Evolutionary conservation across 2,329 filamentous ascomycete genomes (phyloP).

Genomic region (Dactylellina parvicollis): DNA sequence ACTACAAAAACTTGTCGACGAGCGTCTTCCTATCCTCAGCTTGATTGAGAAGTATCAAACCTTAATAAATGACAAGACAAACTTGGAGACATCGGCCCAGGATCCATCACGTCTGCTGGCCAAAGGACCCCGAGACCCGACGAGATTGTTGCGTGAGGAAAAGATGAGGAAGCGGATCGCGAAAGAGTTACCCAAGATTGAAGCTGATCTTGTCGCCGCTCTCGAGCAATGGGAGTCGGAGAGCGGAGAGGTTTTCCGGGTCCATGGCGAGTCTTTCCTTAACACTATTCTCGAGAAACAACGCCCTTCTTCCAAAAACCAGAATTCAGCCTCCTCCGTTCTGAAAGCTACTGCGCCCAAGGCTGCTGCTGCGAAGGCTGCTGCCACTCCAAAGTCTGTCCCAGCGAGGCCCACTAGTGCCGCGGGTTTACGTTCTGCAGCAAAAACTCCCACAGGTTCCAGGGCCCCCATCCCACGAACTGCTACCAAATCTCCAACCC

Average conservation of each 20-base stretch:
- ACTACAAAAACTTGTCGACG: constrained; percentile 82
- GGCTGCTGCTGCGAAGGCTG: constrained; percentile 22
- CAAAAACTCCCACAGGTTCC: constrained; percentile 26
- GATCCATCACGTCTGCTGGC: constrained; percentile 93
- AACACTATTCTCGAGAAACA: constrained; percentile 64
- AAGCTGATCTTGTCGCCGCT: constrained; percentile 81
- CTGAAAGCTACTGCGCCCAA: constrained; percentile 39
- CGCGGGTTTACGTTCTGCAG: constrained; percentile 37
- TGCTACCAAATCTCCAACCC: constrained; percentile 51
- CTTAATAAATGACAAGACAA: constrained; percentile 84
- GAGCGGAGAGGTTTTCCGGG: constrained; percentile 89
- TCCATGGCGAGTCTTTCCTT: constrained; percentile 90
- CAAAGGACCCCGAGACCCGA: constrained; percentile 91
- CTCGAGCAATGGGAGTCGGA: constrained; percentile 92
- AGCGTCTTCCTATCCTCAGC: constrained; percentile 83
- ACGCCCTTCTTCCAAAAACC: constrained; percentile 38
- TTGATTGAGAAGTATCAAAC: constrained; percentile 84
- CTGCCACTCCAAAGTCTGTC: constrained; percentile 32
- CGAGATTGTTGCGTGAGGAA: constrained; percentile 91
- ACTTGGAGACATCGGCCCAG: constrained; percentile 88
- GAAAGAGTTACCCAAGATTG: constrained; percentile 93
- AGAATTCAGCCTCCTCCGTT: constrained; percentile 43
- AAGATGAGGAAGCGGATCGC: constrained; percentile 98
- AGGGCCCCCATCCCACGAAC: constrained; percentile 30
- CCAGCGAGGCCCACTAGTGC: constrained; percentile 43